Conservation (phyloP, 2,329 filamentous ascomycete genomes). For the Tolypocladium tropicale region DNA sequence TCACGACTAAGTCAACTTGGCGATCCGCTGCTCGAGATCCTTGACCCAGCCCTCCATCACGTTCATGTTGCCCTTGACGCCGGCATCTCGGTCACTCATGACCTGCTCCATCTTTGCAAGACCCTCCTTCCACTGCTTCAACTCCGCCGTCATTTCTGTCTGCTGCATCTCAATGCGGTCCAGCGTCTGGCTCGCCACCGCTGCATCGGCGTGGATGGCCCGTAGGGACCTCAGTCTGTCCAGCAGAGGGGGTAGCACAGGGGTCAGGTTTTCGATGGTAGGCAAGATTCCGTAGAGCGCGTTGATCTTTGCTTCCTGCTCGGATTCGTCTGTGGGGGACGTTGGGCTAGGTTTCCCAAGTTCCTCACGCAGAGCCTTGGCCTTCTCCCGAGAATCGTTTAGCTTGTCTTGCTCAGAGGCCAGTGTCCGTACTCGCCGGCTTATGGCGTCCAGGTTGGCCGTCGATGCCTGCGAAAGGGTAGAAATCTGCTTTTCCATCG, state of each 20-base stretch:
- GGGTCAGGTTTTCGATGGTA: constrained; percentile 77
- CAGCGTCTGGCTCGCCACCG: constrained; percentile 67
- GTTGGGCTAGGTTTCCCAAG: constrained; percentile 35
- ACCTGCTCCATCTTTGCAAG: constrained; percentile 68
- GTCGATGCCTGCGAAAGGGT: constrained; percentile 64
- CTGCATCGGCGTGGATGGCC: constrained; percentile 78
- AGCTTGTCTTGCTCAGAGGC: constrained; percentile 64
- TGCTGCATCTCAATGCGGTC: constrained; percentile 71
- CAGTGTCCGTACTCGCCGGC: constrained; percentile 58
- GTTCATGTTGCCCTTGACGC: constrained; percentile 70
- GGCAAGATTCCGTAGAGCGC: constrained; percentile 82
- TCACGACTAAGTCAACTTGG: constrained; percentile 34
- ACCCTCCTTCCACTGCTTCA: constrained; percentile 77
- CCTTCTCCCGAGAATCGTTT: constrained; percentile 52
- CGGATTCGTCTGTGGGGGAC: constrained; percentile 40
- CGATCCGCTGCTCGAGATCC: constrained; percentile 70
- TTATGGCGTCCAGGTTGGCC: constrained; percentile 62
- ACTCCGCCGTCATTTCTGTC: constrained; percentile 70
- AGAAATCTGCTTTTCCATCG: constrained; percentile 69
- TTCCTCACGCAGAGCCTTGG: constrained; percentile 51
- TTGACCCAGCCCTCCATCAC: constrained; percentile 85
- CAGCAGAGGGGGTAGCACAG: constrained; percentile 73
- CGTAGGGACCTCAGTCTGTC: constrained; percentile 77
- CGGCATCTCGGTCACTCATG: constrained; percentile 57
- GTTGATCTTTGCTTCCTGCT: constrained; percentile 80